phyloP scores from a whole-genome alignment of 306 rosid genomes.

The Myrica gale region DNA sequence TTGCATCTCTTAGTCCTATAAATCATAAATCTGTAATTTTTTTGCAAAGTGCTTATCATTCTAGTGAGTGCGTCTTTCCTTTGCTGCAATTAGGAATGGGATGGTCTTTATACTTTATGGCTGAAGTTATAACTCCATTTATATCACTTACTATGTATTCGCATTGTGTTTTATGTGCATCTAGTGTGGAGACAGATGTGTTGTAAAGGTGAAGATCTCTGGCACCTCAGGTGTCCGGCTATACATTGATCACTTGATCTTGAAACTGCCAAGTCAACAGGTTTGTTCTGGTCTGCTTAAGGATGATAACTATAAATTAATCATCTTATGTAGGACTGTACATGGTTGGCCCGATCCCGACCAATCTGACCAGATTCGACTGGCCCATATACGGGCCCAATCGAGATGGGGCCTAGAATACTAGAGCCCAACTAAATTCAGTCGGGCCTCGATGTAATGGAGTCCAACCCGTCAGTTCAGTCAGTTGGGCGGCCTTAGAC shows the following conservation, averaged over 20 bases:
- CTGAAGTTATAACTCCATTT: background rate
- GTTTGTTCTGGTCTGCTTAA: conserved; percentile 32
- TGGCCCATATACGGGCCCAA: too few species aligned
- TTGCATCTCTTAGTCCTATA: background rate
- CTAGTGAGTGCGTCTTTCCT: background rate
- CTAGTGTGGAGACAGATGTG: conserved; percentile 80
- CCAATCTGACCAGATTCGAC: too few species aligned
- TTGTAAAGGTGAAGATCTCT: conserved; percentile 58
- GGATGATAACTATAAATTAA: background rate
- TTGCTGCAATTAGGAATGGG: background rate
- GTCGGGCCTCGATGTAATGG: too few species aligned
- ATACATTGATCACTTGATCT: conserved; percentile 65
- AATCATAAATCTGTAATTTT: background rate
- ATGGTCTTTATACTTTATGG: background rate
- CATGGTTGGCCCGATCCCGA: too few species aligned
- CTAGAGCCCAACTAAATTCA: too few species aligned
- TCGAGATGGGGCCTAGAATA: too few species aligned
- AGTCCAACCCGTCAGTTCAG: too few species aligned
- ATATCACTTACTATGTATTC: conserved; percentile 1
- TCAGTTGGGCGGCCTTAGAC: too few species aligned
- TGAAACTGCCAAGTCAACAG: conserved; percentile 80
- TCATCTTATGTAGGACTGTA: too few species aligned
- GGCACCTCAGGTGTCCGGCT: conserved; percentile 72
- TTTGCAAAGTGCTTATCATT: background rate
- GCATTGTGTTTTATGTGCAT: conserved; percentile 26